A percentile compares a stretch with the other conserved stretches of the same genome.
Evolutionary conservation across 164 flowering plant species (phyloP).

Genomic region (Protea cynaroides): DNA sequence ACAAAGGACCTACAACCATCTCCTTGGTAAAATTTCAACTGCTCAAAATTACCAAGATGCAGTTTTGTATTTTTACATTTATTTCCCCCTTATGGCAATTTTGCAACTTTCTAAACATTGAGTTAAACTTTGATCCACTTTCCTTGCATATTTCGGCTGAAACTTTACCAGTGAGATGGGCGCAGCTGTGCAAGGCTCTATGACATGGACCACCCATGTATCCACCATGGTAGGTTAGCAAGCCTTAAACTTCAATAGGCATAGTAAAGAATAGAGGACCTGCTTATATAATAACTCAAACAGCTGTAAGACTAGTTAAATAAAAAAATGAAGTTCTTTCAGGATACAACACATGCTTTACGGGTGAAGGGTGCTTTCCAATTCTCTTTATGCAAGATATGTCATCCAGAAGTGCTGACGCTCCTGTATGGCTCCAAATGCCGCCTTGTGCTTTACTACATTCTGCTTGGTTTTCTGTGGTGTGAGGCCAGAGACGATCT

Average conservation of each 20-base stretch:
- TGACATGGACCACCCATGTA: too few species aligned
- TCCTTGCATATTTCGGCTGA: not conserved
- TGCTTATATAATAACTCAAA: not conserved
- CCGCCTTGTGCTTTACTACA: conserved; percentile 18
- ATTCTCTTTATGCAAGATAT: conserved; percentile 52
- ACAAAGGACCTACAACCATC: too few species aligned
- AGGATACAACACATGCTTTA: conserved; percentile 70
- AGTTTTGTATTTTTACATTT: too few species aligned
- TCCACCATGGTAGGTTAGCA: too few species aligned
- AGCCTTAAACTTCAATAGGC: too few species aligned
- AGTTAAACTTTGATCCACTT: too few species aligned
- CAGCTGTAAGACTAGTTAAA: not conserved
- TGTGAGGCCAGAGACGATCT: conserved; percentile 46
- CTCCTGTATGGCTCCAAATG: conserved; percentile 33
- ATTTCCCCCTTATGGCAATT: too few species aligned
- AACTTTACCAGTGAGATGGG: too few species aligned
- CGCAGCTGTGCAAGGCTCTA: too few species aligned
- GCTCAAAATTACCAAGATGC: not conserved
- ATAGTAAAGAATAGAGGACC: not conserved
- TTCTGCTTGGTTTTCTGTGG: conserved; percentile 18
- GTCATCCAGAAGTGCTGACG: conserved; percentile 35
- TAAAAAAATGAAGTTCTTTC: not conserved
- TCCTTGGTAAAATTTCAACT: too few species aligned
- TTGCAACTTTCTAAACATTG: too few species aligned
- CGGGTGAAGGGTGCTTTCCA: conserved; percentile 21